Evolutionary conservation across 225 moss, liverwort and hornwort species (phyloP), one percentile per base, ranked within the genome.

Genomic region (Antitrichia curtipendula): DNA sequence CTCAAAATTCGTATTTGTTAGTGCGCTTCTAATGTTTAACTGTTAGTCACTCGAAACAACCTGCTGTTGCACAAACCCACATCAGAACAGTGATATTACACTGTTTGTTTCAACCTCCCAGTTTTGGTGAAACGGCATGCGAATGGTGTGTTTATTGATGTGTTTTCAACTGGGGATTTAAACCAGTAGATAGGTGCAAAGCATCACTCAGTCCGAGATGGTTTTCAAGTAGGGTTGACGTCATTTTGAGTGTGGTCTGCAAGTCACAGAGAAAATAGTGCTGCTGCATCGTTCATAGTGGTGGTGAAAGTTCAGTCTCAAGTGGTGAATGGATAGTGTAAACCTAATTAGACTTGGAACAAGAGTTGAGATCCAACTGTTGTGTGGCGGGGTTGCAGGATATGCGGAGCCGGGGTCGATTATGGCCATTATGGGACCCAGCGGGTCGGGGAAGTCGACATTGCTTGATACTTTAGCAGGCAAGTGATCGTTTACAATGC

Each of bases 381-480:
- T 61, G 45, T 54, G 64, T 41, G 52, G 25, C 49, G 27, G 78
- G 24, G 75, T 77, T 63, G 89, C 92, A 88, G 96, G 96, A 43
- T 96, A 92, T 89, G 96, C 93, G 75, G 95, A 95, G 87, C 95
- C 96, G 47, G 92, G 95, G 54, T 95, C 92, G 78, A 90, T 96
- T 71, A 89, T 93, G 73, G 95, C 95, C 80, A 96, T 96, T 71
- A 92, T 96, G 91, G 96, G 95, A n/a, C 96, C 96, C 66, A 95
- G 94, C 36, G 90, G 93, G 40, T 96, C 96, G 29, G 96, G 96
- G 31, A 96, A 93, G 63, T 92, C 96, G 40, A 94, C 94, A 59
- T 87, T 96, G 81, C 95, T 96, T 38, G 96, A 96, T 86, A 89
- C 95, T 52, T 90, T 95, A 49, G 96, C 95, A 61, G 96, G 96